Conservation (phyloP, 2,329 filamentous ascomycete species). For the Chlorencoelia australis region DNA sequence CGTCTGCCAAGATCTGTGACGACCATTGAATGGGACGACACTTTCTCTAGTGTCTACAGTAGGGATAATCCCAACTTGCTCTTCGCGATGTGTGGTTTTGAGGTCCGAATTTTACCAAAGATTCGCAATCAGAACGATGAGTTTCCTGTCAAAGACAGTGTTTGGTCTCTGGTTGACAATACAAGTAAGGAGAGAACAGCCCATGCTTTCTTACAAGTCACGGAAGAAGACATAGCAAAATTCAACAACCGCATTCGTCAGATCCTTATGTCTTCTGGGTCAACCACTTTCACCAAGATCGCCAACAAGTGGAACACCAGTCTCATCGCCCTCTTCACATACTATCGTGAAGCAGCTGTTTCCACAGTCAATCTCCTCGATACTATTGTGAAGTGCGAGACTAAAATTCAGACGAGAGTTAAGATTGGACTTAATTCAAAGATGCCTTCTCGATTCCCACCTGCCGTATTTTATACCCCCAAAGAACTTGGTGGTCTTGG, state of each 20-base stretch:
- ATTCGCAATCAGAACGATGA: conserved; percentile 91
- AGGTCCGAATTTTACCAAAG: conserved; percentile 93
- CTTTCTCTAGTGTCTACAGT: conserved; percentile 96
- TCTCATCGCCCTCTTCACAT: conserved; percentile 92
- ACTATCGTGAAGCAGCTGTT: conserved; percentile 95
- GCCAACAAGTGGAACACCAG: conserved; percentile 99
- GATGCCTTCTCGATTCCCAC: conserved; percentile 97
- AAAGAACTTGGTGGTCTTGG: conserved; percentile 95
- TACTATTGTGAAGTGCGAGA: conserved; percentile 98
- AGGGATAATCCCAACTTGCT: conserved; percentile 93
- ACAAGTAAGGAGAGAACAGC: conserved; percentile 94
- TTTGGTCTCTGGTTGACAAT: conserved; percentile 96
- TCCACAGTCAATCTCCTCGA: conserved; percentile 90
- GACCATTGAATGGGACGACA: conserved; percentile 98
- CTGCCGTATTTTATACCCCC: conserved; percentile 96
- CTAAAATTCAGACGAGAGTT: conserved; percentile 96
- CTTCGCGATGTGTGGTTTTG: conserved; percentile 97
- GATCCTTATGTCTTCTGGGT: conserved; percentile 99
- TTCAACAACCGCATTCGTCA: conserved; percentile 99
- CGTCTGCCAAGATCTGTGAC: conserved; percentile 87
- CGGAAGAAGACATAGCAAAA: conserved; percentile 94
- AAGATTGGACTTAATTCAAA: conserved; percentile 99
- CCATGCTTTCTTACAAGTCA: conserved; percentile 94
- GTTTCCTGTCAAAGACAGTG: conserved; percentile 94
- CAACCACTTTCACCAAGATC: conserved; percentile 98